Evolutionary conservation across 495 filamentous ascomycete genomes (phyloP), one percentile per base, ranked within the genome.

Genomic region (Hypoxylon trugodes): DNA sequence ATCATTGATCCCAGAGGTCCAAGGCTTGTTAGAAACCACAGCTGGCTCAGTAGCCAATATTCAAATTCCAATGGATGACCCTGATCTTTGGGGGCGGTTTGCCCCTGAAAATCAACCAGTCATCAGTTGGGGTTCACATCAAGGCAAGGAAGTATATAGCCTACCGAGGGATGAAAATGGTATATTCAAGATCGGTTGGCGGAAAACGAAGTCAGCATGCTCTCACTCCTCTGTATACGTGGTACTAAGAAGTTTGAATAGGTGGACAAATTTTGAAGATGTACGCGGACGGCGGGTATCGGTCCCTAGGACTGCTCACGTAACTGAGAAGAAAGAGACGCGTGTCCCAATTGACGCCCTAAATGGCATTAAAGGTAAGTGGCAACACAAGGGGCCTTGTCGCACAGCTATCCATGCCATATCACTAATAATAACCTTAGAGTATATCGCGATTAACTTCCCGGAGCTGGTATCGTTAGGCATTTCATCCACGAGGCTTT

Each of bases 401-500:
- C 63, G 25, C 51, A 9, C 15, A 40, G 7, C 6, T 42, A 12
- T 12, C 2, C 4, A 9, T 22, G 13, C 15, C 19, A 37, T 35
- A 25, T 37, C 4, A 6, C 40, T 40, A 59, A 40, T 36, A n/a
- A 13, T 16, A 18, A 6, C 7, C 26, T 43, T 65, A 30, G 41
- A 61, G 61, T 74, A 28, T 21, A 65, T 70, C 15, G 62, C 75
- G 0, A 22, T 70, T 13, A 56, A 38, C 22, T 77, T 80, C 55
- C 54, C 79, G 7, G 66, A 77, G 46, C 69, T 81, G 1, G 71
- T 73, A 0, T 74, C 77, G 19, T 50, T 80, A 8, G 59, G 59
- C 0, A 67, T 74, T 26, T 55, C 75, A 24, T 70, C 74, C 4
- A 89, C 85, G 7, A 73, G 87, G 32, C 75, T 95, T 43, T 96